Conservation (phyloP, 2,329 filamentous ascomycete species). For the Sarocladium strictum region DNA sequence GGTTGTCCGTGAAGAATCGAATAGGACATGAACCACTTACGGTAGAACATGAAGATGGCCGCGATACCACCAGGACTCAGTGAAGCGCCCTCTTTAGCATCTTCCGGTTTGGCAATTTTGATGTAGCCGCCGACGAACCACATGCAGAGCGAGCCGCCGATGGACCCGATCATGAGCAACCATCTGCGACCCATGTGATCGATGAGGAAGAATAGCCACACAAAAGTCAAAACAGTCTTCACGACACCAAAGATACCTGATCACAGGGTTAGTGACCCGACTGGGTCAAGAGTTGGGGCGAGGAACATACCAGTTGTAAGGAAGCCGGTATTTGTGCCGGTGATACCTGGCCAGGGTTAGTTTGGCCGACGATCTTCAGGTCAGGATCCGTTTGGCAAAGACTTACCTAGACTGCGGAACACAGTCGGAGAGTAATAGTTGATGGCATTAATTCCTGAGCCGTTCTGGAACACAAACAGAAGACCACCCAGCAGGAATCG, state of each 20-base stretch:
- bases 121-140: conserved; percentile 55
- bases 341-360: conserved; percentile 20
- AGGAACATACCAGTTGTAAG: conserved; percentile 44
- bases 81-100: conserved; percentile 19
- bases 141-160: conserved; percentile 53
- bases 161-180: conserved; percentile 54
- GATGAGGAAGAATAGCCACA: conserved; percentile 60
- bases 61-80: conserved; percentile 44
- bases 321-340: conserved; percentile 32
- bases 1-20: neutral
- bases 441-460: conserved; percentile 66
- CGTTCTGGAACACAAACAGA: conserved; percentile 74
- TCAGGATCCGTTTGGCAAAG: too few species aligned
- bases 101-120: conserved; percentile 30
- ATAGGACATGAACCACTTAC: conserved; percentile 37
- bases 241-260: conserved; percentile 57
- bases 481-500: conserved; percentile 68
- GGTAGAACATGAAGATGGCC: conserved; percentile 61
- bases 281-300: neutral
- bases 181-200: conserved; percentile 42
- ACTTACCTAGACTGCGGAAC: conserved; percentile 25
- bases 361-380: too few species aligned
- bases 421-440: conserved; percentile 60
- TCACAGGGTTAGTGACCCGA: neutral
- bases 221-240: conserved; percentile 56